Conservation (phyloP, 2,329 filamentous ascomycete genomes). For the Diaporthe destruens region DNA sequence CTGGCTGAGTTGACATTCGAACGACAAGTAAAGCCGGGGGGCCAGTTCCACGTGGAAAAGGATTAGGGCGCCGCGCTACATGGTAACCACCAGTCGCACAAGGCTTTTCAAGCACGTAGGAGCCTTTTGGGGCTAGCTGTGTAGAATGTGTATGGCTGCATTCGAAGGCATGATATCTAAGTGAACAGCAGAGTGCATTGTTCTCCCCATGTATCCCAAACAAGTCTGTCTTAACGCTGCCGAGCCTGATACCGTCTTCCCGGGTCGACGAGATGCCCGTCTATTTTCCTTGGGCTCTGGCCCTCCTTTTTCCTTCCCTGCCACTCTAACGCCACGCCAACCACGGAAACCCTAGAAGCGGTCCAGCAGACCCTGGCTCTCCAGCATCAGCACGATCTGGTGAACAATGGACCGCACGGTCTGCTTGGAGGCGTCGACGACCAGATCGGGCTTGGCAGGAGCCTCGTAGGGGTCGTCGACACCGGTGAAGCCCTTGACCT, state of each 20-base stretch:
- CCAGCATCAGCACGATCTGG: conserved; percentile 93
- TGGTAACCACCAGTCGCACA: not conserved
- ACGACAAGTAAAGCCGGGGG: not conserved
- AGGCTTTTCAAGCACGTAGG: not conserved
- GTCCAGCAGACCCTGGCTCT: conserved; percentile 90
- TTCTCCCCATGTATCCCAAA: conserved; percentile 21
- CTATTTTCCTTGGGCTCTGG: not conserved
- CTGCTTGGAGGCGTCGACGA: conserved; percentile 87
- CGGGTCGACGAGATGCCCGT: not conserved
- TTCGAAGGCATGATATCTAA: conserved; percentile 28
- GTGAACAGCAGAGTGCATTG: conserved; percentile 16
- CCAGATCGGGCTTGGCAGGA: conserved; percentile 84
- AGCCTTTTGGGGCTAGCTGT: not conserved
- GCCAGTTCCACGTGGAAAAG: not conserved
- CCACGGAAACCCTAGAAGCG: conserved; percentile 59
- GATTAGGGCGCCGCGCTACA: not conserved
- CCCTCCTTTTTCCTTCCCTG: not conserved
- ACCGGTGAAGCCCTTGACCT: conserved; percentile 98
- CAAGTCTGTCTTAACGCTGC: conserved; percentile 29
- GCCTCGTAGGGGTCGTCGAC: conserved; percentile 97
- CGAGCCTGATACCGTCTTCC: conserved; percentile 2
- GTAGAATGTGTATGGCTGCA: conserved; percentile 16
- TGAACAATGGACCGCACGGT: conserved; percentile 94
- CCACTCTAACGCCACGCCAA: conserved; percentile 15
- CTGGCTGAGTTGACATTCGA: not conserved